Base-by-base conservation (phyloP, 140 eudicot species). In the Cichorium intybus region DNA sequence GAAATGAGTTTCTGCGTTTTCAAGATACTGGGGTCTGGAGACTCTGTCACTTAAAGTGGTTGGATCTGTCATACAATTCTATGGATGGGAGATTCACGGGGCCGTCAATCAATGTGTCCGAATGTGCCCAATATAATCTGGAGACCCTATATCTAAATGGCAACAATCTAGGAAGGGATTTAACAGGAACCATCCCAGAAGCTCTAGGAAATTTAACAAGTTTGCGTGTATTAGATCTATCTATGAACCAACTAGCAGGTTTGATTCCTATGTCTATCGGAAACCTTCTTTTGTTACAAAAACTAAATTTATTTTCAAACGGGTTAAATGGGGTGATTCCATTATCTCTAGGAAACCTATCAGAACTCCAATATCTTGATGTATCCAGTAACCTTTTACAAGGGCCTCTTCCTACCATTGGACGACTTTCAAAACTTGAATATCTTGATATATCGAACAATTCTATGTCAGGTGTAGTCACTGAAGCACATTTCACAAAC, bases 401-500 rank as follows among this genome's bases (percentile, higher is more conserved):
- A 43, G 70, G 80, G 67, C 1, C 73, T n/a, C 50, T 77, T 63
- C 81, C 81, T 20, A 64, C 65, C 57, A 65, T 39, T 17, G 77
- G 81, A 28, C 46, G 56, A 5, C 81, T 77, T 12, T 77, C 81
- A 5, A 64, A 70, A 20, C 77, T 77, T 37, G 34, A 16, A 6
- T 56, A 41, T 59, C 77, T 77, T 28, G 77, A 64, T 12, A 26
- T 70, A 50, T 70, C 68, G 0, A 15, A 48, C 53, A 77, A 77
- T 41, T 70, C 69, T 5, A 26, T 80, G 33, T 57, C 68, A 18
- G 82, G 76, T 8, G 61, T 72, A 37, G 64, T 75, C 24, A 62
- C 81, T 0, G 75, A 72, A 50, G 53, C 64, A 37, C 73, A 74
- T 51, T 76, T 81, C 9, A 66, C 75, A 43, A 75, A 80, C 52